Base-by-base conservation (phyloP, 768 basidiomycete genomes). In the Amanita brunnescens region DNA sequence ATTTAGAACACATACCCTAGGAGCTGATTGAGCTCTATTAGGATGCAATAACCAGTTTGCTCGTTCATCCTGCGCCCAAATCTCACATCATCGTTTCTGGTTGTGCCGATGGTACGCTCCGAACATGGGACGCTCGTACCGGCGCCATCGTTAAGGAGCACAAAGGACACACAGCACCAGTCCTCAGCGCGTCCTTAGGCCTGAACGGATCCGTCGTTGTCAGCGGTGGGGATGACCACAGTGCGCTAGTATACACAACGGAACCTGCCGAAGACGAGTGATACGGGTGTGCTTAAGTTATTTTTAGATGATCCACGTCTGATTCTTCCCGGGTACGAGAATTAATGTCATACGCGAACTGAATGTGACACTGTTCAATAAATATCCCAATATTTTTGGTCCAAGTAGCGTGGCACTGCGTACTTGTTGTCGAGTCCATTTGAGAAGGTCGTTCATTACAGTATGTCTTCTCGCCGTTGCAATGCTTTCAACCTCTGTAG, bases 111-210 rank as follows among this genome's bases (percentile, higher is more conserved):
- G 81, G 75, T 52, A 87, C 83, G 1, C 72, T 97, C 49, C 83
- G 79, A 54, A 94, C 93, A 10, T 98, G 94, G 95, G 95, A 99
- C 64, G 83, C 83, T 10, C 82, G 93, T 40, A 88, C 85, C 2
- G 94, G 95, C 0, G 68, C 76, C 2, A 74, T 94, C 18, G 53
- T 95, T 23, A 80, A 80, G 26, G 83, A 84, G 45, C 89, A 97
- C 63, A 81, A 76, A 20, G 95, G 94, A 1, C 94, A 98, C 58
- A 76, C 71, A 14, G 90, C 77, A 0, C 76, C 87, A 0, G 76
- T 98, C 5, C 77, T 95, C 23, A 78, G 75, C 33, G 84, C 90
- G 0, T 78, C 87, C 0, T 71, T 95, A 1, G 88, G 83, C 10
- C 61, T 81, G 41, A 71, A 77, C 21, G 88, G 88, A 1, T 77